Conservation (phyloP, 2,329 filamentous ascomycete genomes). For the Phyllachora maydis region DNA sequence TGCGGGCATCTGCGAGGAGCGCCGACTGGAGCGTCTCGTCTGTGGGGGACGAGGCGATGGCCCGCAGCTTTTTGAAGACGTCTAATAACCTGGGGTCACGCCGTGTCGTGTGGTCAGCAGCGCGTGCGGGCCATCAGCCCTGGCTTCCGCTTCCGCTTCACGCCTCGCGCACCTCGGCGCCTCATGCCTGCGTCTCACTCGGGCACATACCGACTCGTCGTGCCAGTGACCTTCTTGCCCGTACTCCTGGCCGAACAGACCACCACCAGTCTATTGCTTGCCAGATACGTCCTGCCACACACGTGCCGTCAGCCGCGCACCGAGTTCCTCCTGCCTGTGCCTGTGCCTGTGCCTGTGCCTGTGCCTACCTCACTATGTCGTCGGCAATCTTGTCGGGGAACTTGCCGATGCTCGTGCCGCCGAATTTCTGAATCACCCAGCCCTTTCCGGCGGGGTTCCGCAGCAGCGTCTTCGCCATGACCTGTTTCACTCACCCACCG, state of each 20-base stretch:
- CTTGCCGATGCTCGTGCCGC: slow-evolving; percentile 88
- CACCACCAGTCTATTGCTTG: slow-evolving; percentile 59
- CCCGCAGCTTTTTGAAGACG: slow-evolving; percentile 34
- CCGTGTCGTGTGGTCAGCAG: too few relatives aligned
- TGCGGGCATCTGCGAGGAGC: slow-evolving; percentile 43
- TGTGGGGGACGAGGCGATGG: slow-evolving; percentile 29
- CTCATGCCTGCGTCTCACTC: too few relatives aligned
- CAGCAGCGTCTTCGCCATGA: slow-evolving; percentile 7
- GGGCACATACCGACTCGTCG: slow-evolving; percentile 67
- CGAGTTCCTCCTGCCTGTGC: not conserved
- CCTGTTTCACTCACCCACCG: too few relatives aligned
- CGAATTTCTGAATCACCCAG: slow-evolving; percentile 91
- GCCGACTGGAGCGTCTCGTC: slow-evolving; percentile 28
- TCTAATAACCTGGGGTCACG: slow-evolving; percentile 34
- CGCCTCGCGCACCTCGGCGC: too few relatives aligned
- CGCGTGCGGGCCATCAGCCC: too few relatives aligned
- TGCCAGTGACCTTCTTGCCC: slow-evolving; percentile 84
- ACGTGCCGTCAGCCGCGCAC: slow-evolving; percentile 4
- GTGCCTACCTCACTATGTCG: slow-evolving; percentile 44
- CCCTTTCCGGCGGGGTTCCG: slow-evolving; percentile 16
- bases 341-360: too few relatives aligned
- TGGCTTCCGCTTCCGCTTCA: too few relatives aligned
- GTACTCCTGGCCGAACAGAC: slow-evolving; percentile 93
- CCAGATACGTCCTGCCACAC: slow-evolving; percentile 32
- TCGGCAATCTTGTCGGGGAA: slow-evolving; percentile 60